Base-by-base conservation (phyloP, 192 early-diverging fungal species). In the Gigaspora rosea region DNA sequence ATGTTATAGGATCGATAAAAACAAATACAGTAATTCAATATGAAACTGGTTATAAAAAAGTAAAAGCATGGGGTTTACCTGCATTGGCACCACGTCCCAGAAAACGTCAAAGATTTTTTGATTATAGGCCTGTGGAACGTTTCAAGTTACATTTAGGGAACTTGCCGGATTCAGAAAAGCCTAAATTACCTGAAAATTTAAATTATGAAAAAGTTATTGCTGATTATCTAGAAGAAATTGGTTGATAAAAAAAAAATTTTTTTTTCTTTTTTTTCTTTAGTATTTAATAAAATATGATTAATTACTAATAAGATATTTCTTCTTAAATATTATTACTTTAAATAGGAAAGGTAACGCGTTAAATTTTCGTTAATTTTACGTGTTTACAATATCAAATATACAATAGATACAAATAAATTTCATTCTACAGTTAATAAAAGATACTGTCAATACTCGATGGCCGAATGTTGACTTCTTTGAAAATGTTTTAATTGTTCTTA, bases 71-170 rank as follows among this genome's bases (percentile, higher is more conserved):
- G 63, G 63, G 63, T 2, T 33, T 10, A 13, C 63, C 63, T 7
- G 63, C 63, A 15, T 9, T 65, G 63, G 63, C 63, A 27, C 27
- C 27, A 27, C 27, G 27, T 27, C 27, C 0, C 41, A 33, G 16
- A 65, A 16, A 46, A 20, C 63, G 22, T 16, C 16, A 65, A 16
- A 8, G 16, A 9, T 65, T 9, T 10, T 33, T 41, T 5, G 8
- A 65, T 27, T 27, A 27, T 27, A 27, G 4, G 11, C 63, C 63
- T 3, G 27, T 65, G 22, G 63, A 65, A 33, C 27, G 22, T 50
- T 88, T 85, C 71, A 88, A 88, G 33, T 73, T 88, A 0, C 84
- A 84, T 64, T 79, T 88, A 13, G 84, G 83, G 35, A 84, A 87
- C 32, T 79, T 82, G 22, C 80, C 82, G 27, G 74, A 86, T 33